These are phyloP conservation scores for Umbellularia californica DNA, from an alignment of 164 flowering plant genomes.

Conservation along the genomic window DNA sequence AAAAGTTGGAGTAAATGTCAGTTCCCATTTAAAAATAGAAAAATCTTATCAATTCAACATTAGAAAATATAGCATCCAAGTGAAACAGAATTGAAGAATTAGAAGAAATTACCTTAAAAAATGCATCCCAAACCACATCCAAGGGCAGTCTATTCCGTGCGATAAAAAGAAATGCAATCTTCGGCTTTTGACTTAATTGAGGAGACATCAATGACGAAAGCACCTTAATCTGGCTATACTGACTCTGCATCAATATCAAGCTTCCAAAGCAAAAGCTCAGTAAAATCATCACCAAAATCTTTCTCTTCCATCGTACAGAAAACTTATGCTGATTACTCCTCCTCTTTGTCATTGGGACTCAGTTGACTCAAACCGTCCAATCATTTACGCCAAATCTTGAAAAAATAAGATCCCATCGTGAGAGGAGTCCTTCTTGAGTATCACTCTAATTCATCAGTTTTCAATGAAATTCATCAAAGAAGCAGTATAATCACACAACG, in stretches of 20 bases:
- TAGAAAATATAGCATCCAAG: neutral
- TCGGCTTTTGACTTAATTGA: constrained; percentile 40
- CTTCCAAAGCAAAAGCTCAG: constrained; percentile 52
- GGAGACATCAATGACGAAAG: constrained; percentile 26
- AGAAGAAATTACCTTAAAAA: constrained; percentile 55
- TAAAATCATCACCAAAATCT: constrained; percentile 32
- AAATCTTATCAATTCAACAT: neutral
- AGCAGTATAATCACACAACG: too few species aligned
- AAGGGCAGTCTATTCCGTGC: constrained; percentile 85
- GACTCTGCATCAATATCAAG: constrained; percentile 49
- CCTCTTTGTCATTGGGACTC: constrained; percentile 30
- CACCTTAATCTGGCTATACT: constrained; percentile 34
- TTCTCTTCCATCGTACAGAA: constrained; percentile 54
- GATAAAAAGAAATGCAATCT: constrained; percentile 81
- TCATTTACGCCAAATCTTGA: constrained; percentile 1
- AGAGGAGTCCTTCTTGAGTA: neutral
- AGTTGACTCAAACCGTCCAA: neutral
- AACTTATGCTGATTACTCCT: constrained; percentile 38
- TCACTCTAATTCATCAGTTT: neutral
- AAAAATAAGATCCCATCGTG: neutral
- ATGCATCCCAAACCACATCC: constrained; percentile 81
- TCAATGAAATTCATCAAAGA: neutral
- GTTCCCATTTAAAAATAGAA: too few species aligned
- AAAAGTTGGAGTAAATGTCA: too few species aligned
- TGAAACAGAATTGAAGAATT: neutral